Base-by-base conservation (phyloP, 306 rosid genomes). In the Hippophae rhamnoides region DNA sequence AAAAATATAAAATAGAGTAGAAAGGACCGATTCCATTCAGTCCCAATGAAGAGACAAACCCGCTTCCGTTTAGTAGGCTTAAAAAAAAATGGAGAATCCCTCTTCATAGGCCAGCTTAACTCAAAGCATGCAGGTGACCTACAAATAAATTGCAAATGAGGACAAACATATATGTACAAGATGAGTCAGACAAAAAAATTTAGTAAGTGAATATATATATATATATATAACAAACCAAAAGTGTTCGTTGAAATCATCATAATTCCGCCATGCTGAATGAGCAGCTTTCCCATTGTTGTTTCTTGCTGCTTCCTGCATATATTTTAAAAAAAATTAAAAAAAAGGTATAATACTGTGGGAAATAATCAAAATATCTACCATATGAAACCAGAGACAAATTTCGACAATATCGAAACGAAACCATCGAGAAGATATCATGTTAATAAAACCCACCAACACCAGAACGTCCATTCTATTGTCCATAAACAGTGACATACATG, bases 191-290 rank as follows among this genome's bases (percentile, higher is more conserved):
- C 49, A 60, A 49, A 64, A 18, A 18, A 18, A 18, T 18, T 18
- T 18, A 18, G 23, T 18, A 18, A 18, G 23, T 18, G 23, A 18
- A 18, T 18, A 18, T 18, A 18, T 12, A 57, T 42, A 42, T 25
- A 14, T 61, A 42, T 26, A 46, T 27, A 61, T 61, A 47, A 73
- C 93, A 70, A 61, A 92, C 98, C 98, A 92, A 78, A 92, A 92
- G 76, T 85, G 87, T 84, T 92, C 98, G 57, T 92, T 92, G 78
- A 92, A 92, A 74, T 92, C 98, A 25, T 92, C 98, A 72, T 92
- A 92, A 58, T 92, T 92, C 80, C 98, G 75, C 98, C 98, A 92
- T 52, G 83, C 83, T 45, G 98, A 92, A 82, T 92, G 98, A 13
- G 96, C 98, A 44, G 96, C 96, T 76, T 83, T 92, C 72, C 98